Base-by-base conservation (phyloP, 805 yeast species). In the Ogataea ramenticola region DNA sequence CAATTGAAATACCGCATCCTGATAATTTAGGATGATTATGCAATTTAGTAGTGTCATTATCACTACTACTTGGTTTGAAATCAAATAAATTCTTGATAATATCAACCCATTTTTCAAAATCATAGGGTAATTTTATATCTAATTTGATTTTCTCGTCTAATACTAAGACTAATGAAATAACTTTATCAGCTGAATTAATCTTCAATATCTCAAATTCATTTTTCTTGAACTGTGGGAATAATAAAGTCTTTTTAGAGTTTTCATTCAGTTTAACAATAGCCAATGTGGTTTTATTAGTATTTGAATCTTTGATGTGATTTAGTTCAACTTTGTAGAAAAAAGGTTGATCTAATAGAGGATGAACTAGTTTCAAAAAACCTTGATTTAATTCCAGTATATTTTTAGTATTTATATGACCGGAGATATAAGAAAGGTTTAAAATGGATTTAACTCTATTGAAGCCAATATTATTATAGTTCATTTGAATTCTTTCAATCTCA, bases 161-260 rank as follows among this genome's bases (percentile, higher is more conserved):
- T 19, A 49, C 47, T 40, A 53, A 4, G 11, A 19, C 6, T 11
- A 20, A 52, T 24, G 44, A 49, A 16, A 55, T 49, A 5, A 39
- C 37, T 7, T 41, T 42, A 21, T 54, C 54, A 8, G 49, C 44
- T 19, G 49, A 51, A 24, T 44, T 46, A 19, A 39, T 33, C 11
- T 15, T 34, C 17, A 11, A 31, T 43, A 60, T 50, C 12, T 30
- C 45, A 11, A 67, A 51, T 40, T 63, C 67, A 12, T 50, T 47
- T n/a, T 44, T 43, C 31, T 55, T 50, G 22, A 68, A 48, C 20
- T 65, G 64, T 8, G 70, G 65, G 42, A 68, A 67, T 27, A 67
- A 30, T 34, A 67, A 44, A 7, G 62, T 50, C 21, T 61, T 52
- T 5, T 58, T 60, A 31, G 24, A 8, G n/a, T 19, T 14, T 8